phyloP scores from a whole-genome alignment of 352 stramenopile genomes.

The Phytophthora ramorum region DNA sequence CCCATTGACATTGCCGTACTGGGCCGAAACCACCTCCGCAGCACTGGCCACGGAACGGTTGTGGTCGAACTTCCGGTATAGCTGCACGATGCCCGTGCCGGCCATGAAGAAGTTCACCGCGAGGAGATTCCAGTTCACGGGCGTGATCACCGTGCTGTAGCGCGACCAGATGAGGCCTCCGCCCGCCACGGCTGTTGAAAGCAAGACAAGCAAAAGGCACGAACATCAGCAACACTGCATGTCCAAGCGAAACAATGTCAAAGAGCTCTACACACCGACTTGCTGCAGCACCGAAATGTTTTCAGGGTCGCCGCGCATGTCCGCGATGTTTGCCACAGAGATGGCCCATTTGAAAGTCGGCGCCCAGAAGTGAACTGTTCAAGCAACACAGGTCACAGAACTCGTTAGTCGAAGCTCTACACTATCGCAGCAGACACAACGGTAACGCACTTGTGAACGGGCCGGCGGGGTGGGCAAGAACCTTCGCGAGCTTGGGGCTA shows the following conservation, averaged over 20 bases:
- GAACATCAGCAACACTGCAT: conserved; percentile 4
- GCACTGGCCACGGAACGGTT: conserved; percentile 10
- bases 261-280: conserved; percentile 30
- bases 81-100: conserved; percentile 71
- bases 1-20: conserved; percentile 1
- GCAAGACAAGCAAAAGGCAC: not conserved
- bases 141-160: conserved; percentile 90
- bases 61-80: conserved; percentile 62
- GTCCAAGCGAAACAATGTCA: not conserved
- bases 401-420: not conserved
- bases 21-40: conserved; percentile 1
- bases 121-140: conserved; percentile 93
- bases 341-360: conserved; percentile 91
- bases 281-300: conserved; percentile 85
- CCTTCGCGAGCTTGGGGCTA: conserved; percentile 64
- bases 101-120: conserved; percentile 92
- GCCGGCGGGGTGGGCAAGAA: conserved; percentile 82
- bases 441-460: conserved; percentile 79
- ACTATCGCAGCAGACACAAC: not conserved
- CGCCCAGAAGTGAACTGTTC: conserved; percentile 90
- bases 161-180: conserved; percentile 90
- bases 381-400: not conserved
- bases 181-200: conserved; percentile 54
- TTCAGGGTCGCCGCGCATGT: conserved; percentile 84
- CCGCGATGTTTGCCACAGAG: conserved; percentile 86